Evolutionary conservation across 1,139 yeast genomes (phyloP), one percentile per base, ranked within the genome.

Genomic region (Blastobotrys serpentis): DNA sequence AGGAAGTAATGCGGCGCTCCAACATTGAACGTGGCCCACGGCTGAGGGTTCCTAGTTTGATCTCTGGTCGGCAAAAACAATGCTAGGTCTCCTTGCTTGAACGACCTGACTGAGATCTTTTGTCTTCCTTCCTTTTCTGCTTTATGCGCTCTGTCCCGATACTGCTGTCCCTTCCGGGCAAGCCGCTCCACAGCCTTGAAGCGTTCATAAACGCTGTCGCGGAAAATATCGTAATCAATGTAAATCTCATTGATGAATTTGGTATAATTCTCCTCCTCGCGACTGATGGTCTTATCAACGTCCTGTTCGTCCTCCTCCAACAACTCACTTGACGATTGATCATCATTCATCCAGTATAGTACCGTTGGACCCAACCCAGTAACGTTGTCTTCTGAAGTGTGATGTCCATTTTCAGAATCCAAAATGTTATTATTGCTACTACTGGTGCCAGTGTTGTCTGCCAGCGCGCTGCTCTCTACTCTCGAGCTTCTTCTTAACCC

Each of bases 171-270:
- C 60, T 82, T 85, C 60, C 94, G 82, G 0, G 98, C 98, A 57
- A 89, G 75, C n/a, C 84, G 82, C 65, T 92, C 98, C 44, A 90
- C 95, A 62, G 90, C 98, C 52, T 79, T 79, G 61, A 92, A 89
- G 52, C 98, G 74, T 61, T 84, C 82, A 29, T 83, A 74, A 2
- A 89, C 82, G 1, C 89, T 82, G 43, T 77, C 76, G 44, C 82
- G 74, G 59, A 84, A 81, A 49, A 84, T 71, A 33, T 73, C 76
- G 51, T 72, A 72, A 53, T 81, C 77, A 29, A 77, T 64, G 39
- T 66, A 67, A 10, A 73, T 65, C 40, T 64, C 65, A 43, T 61
- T 63, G 36, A 66, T 50, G 52, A 62, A 67, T 29, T 51, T 53
- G 22, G 60, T 53, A 49, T 57, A 65, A 41, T 56, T 46, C 34